Percentiles rank a stretch among this genome's conserved stretches.
These are phyloP conservation scores for Suillus subluteus DNA, from an alignment of 768 basidiomycete genomes.

Conservation along the genomic window DNA sequence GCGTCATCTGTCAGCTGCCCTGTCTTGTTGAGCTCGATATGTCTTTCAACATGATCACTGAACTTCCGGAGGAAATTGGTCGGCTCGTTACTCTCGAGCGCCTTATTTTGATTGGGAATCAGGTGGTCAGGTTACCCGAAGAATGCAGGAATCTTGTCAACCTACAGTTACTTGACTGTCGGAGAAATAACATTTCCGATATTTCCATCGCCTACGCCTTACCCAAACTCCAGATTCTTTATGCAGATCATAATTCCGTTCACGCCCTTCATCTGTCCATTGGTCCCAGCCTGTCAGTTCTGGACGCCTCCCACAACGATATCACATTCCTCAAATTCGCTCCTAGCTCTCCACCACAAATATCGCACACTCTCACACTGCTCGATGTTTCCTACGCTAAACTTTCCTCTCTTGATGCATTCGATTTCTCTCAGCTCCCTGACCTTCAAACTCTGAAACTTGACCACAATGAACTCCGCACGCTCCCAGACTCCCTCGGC, in stretches of 20 bases:
- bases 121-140: constrained; percentile 70
- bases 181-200: constrained; percentile 83
- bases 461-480: constrained; percentile 85
- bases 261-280: constrained; percentile 80
- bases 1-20: constrained; percentile 71
- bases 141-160: constrained; percentile 57
- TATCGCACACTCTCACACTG: constrained; percentile 62
- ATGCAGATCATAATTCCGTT: constrained; percentile 83
- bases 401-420: constrained; percentile 79
- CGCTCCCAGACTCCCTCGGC: constrained; percentile 83
- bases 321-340: constrained; percentile 76
- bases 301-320: constrained; percentile 88
- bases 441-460: constrained; percentile 74
- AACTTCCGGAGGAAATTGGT: constrained; percentile 82
- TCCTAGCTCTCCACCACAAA: constrained; percentile 49
- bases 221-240: constrained; percentile 66
- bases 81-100: constrained; percentile 67
- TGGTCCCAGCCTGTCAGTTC: constrained; percentile 59
- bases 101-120: constrained; percentile 86
- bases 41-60: constrained; percentile 89
- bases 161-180: constrained; percentile 77
- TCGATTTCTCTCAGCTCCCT: constrained; percentile 70
- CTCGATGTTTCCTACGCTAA: constrained; percentile 90
- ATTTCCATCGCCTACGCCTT: constrained; percentile 69
- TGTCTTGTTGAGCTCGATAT: constrained; percentile 86